phyloP scores from a whole-genome alignment of 805 yeast genomes.

The Kuraishia cidri region DNA sequence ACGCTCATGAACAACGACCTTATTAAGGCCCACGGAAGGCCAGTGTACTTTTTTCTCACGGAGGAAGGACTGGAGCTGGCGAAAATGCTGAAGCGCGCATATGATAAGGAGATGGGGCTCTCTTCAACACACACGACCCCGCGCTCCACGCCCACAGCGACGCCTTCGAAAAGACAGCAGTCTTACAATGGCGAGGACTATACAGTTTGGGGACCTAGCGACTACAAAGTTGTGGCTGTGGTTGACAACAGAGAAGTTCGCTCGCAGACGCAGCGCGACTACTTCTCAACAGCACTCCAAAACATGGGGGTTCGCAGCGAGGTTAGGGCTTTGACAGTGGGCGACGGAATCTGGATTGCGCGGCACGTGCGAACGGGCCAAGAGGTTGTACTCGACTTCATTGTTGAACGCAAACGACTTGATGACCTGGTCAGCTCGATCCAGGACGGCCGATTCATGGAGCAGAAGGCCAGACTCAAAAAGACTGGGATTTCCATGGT shows the following conservation, averaged over 20 bases:
- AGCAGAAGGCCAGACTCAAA: constrained; percentile 73
- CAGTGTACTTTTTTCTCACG: constrained; percentile 53
- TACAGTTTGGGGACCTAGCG: constrained; percentile 52
- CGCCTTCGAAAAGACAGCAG: background rate
- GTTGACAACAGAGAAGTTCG: constrained; percentile 81
- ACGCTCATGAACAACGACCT: constrained; percentile 53
- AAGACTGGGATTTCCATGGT: constrained; percentile 61
- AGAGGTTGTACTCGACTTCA: constrained; percentile 66
- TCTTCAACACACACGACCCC: background rate
- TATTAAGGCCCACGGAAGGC: constrained; percentile 48
- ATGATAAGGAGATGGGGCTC: constrained; percentile 10
- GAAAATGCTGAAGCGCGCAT: constrained; percentile 37
- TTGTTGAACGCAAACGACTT: constrained; percentile 84
- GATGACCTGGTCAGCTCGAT: constrained; percentile 82
- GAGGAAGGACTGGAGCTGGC: constrained; percentile 66
- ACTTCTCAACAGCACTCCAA: constrained; percentile 47
- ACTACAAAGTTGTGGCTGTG: constrained; percentile 51
- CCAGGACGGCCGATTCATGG: constrained; percentile 80
- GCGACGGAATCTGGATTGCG: constrained; percentile 91
- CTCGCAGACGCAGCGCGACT: constrained; percentile 59
- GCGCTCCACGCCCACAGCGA: background rate
- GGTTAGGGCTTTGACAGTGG: constrained; percentile 58
- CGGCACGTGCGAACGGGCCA: constrained; percentile 44
- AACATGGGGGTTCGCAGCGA: constrained; percentile 40
- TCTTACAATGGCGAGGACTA: constrained; percentile 15